Conservation (phyloP, 441 rosid genomes). For the Hura crepitans region DNA sequence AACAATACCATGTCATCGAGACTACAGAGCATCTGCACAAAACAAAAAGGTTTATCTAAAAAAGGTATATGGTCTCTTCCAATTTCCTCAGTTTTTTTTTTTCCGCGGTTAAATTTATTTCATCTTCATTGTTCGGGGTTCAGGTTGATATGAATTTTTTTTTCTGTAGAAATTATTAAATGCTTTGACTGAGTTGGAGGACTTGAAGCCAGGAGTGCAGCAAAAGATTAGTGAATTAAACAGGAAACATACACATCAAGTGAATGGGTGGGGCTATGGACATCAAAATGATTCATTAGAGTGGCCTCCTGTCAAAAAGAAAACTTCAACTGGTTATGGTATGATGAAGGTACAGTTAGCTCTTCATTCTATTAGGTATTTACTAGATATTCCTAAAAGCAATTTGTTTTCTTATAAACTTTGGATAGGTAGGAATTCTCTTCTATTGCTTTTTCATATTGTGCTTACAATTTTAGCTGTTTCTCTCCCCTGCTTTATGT, state of each 20-base stretch:
- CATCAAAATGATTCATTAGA: conserved; percentile 39
- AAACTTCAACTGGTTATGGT: conserved; percentile 36
- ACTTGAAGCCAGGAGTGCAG: conserved; percentile 73
- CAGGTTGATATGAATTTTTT: conserved; percentile 19
- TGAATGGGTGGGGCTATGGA: conserved; percentile 29
- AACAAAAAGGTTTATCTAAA: conserved; percentile 53
- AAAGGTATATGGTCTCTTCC: conserved; percentile 39
- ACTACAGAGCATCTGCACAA: conserved; percentile 47
- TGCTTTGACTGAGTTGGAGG: conserved; percentile 79
- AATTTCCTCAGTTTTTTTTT: neutral
- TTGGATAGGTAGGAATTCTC: neutral
- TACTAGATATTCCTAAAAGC: conserved; percentile 9
- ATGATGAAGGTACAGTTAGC: conserved; percentile 47
- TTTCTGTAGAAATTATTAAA: conserved; percentile 56
- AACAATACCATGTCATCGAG: conserved; percentile 91
- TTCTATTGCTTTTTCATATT: conserved; percentile 3
- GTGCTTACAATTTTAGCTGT: conserved; percentile 1
- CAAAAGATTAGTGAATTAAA: conserved; percentile 54
- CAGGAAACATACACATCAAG: conserved; percentile 41
- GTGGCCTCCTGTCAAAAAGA: conserved; percentile 46
- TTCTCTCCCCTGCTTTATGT: neutral
- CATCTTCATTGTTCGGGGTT: conserved; percentile 23
- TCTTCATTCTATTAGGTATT: conserved; percentile 22
- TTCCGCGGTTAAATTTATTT: conserved; percentile 5
- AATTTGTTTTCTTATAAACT: neutral